phyloP scores from a whole-genome alignment of 73 alveolate species.

The Vitrella brassicaformis region DNA sequence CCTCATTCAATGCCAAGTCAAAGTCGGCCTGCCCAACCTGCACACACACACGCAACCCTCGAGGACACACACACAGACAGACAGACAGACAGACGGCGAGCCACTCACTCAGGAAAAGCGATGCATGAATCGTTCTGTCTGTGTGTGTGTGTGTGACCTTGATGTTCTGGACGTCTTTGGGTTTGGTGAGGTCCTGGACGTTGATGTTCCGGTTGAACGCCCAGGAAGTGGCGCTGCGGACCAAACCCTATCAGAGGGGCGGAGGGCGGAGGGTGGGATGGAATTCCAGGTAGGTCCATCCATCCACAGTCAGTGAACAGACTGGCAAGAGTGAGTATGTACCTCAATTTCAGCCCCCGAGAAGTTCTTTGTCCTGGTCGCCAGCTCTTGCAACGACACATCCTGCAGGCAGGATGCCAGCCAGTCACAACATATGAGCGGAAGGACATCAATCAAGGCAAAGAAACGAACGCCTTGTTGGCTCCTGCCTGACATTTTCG shows the following conservation, averaged over 20 bases:
- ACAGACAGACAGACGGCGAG: background rate
- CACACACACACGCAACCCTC: constrained; percentile 4
- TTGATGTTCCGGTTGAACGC: constrained; percentile 33
- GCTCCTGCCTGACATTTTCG: too few species aligned
- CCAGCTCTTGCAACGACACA: constrained; percentile 43
- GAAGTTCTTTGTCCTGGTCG: constrained; percentile 46
- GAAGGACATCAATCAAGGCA: too few species aligned
- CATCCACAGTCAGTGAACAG: too few species aligned
- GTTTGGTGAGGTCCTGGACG: background rate
- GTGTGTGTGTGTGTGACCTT: too few species aligned
- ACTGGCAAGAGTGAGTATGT: too few species aligned
- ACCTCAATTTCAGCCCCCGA: constrained; percentile 83
- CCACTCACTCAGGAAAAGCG: too few species aligned
- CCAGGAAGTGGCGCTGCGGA: constrained; percentile 76
- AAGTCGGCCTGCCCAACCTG: constrained; percentile 77
- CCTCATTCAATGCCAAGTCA: constrained; percentile 76
- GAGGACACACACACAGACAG: background rate
- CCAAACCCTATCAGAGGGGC: too few species aligned
- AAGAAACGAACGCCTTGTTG: too few species aligned
- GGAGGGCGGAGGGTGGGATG: too few species aligned
- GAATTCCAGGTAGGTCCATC: too few species aligned
- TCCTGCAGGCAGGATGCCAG: constrained; percentile 3
- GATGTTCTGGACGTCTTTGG: background rate
- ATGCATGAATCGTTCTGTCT: too few species aligned
- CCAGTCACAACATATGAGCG: too few species aligned